A percentile compares a stretch with the other conserved stretches of the same genome.
Evolutionary conservation across 2,329 filamentous ascomycete genomes (phyloP).

Genomic region (Fusarium humuli): DNA sequence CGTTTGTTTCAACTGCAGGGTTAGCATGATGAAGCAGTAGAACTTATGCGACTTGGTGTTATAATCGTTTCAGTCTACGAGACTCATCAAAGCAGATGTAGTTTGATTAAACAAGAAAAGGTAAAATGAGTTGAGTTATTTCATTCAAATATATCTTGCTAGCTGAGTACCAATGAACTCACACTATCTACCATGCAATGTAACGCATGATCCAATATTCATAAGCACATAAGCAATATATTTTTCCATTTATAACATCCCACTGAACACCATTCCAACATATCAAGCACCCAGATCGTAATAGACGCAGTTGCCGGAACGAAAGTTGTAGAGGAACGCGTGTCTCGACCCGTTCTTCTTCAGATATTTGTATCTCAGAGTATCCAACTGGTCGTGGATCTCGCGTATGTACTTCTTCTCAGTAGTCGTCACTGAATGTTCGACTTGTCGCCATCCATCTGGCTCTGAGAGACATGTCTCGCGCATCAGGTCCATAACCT

Average conservation of each 20-base stretch:
- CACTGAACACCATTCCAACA: neutral
- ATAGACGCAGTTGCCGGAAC: slow-evolving; percentile 84
- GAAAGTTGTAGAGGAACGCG: slow-evolving; percentile 92
- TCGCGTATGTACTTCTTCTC: slow-evolving; percentile 87
- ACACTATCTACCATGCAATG: slow-evolving; percentile 4
- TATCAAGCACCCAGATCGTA: slow-evolving; percentile 75
- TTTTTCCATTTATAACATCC: neutral
- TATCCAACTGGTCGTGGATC: slow-evolving; percentile 79
- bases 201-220: neutral
- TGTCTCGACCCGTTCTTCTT: slow-evolving; percentile 69
- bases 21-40: neutral
- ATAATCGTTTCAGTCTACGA: slow-evolving; percentile 12
- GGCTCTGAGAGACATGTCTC: slow-evolving; percentile 80
- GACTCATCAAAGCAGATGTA: neutral
- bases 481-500: slow-evolving; percentile 80
- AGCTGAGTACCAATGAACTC: neutral
- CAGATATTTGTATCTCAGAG: slow-evolving; percentile 70
- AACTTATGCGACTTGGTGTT: neutral
- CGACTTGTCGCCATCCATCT: slow-evolving; percentile 85
- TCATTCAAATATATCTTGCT: slow-evolving; percentile 9
- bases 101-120: neutral
- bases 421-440: slow-evolving; percentile 79
- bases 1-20: neutral
- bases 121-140: slow-evolving; percentile 9
- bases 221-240: neutral